Base-by-base conservation (phyloP, 2,329 filamentous ascomycete species). In the Plenodomus tracheiphilus region DNA sequence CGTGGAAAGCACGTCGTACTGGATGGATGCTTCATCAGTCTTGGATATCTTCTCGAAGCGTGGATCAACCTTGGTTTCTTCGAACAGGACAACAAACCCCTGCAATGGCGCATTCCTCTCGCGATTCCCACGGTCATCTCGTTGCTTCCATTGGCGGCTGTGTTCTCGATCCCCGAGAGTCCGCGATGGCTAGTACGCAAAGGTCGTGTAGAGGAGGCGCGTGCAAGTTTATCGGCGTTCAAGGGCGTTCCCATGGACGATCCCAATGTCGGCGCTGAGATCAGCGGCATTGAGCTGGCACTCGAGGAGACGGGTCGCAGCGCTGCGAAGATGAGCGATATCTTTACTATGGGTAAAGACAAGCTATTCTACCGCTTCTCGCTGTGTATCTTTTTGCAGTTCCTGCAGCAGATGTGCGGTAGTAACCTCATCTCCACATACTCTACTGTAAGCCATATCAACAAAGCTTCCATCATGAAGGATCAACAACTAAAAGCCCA, bases 81-180 rank as follows among this genome's bases (percentile, higher is more conserved):
- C 58, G 79, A 86, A 54, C 76, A 78, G 30, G 79, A 82, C 21
- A 75, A 74, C 8, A 82, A 81, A 0, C 71, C 81, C 1, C 79
- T 88, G 53, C 79, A 81, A 35, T 88, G 85, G 85, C 75, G 85
- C 5, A 87, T 89, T 56, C 86, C 85, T 0, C 81, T 89, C 46
- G 85, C 83, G 0, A 87, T 89, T 35, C 70, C 87, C 1, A 84
- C 84, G 2, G 76, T 89, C 0, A 65, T 74, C 45, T 73, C 70
- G 0, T 53, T 88, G 4, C 41, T 83, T 0, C 75, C 88, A 0
- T 75, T 88, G 42, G 62, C 59, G 0, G 66, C 77, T 2, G 79
- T 87, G 20, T 87, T 84, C 82, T 81, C 85, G 68, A 85, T 89
- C 64, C 87, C 86, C 0, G 87, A 91, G 55, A 86, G 84, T 0